Percentiles rank a stretch among this genome's conserved stretches.
These are phyloP conservation scores for Arctium lappa DNA, from an alignment of 129 eudicot species.

Conservation along the genomic window DNA sequence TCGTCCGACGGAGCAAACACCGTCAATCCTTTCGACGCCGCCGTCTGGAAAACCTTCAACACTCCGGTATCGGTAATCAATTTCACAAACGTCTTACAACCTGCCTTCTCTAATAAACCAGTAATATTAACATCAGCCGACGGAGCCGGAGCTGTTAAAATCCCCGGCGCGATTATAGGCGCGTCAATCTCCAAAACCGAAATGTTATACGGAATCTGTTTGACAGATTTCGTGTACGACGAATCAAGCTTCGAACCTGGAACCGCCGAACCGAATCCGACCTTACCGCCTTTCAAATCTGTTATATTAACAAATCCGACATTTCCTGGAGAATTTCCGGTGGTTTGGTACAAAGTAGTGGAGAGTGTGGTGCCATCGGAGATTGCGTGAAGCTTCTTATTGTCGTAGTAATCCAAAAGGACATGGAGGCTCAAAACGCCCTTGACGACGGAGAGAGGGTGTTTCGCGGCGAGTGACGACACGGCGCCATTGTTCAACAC, in stretches of 20 bases:
- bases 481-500: slow-evolving; percentile 28
- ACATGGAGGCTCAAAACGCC: slow-evolving; percentile 31
- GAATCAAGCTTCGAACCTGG: slow-evolving; percentile 65
- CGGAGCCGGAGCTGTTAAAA: slow-evolving; percentile 62
- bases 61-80: slow-evolving; percentile 55
- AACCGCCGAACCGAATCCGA: slow-evolving; percentile 77
- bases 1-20: slow-evolving; percentile 83
- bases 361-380: slow-evolving; percentile 61
- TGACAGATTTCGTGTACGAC: slow-evolving; percentile 53
- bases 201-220: slow-evolving; percentile 50
- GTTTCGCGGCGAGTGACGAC: slow-evolving; percentile 32
- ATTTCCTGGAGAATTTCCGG: slow-evolving; percentile 58
- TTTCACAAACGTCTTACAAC: slow-evolving; percentile 52
- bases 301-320: slow-evolving; percentile 76
- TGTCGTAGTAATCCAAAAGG: slow-evolving; percentile 31
- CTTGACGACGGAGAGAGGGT: slow-evolving; percentile 28
- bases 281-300: slow-evolving; percentile 74
- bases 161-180: slow-evolving; percentile 49
- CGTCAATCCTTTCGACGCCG: slow-evolving; percentile 60
- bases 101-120: slow-evolving; percentile 41
- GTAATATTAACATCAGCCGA: slow-evolving; percentile 55
- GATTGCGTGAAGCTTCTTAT: slow-evolving; percentile 42
- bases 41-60: slow-evolving; percentile 45
- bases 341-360: slow-evolving; percentile 77
- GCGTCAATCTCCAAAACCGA: slow-evolving; percentile 33